Conservation (phyloP, 768 basidiomycete genomes). For the Termitomyces sp. region DNA sequence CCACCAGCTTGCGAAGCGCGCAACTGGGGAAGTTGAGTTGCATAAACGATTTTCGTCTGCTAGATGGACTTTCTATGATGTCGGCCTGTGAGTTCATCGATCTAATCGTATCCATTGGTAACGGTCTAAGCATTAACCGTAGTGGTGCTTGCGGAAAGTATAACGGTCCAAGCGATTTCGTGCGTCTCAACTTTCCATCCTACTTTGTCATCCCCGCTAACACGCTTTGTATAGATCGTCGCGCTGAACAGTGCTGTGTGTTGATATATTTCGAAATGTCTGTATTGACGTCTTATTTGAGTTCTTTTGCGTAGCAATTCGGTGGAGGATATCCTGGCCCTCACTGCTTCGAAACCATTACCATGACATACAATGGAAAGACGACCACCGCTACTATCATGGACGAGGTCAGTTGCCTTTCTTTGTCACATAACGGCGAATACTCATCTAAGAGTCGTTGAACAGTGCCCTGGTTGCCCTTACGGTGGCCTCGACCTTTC, state of each 20-base stretch:
- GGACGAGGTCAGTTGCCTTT: conserved; percentile 48
- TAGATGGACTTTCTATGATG: conserved; percentile 57
- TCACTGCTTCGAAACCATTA: conserved; percentile 59
- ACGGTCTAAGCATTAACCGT: neutral
- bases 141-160: conserved; percentile 57
- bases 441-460: conserved; percentile 7
- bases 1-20: conserved; percentile 48
- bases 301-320: conserved; percentile 39
- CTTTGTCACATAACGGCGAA: neutral
- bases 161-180: conserved; percentile 42
- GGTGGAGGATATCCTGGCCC: conserved; percentile 64
- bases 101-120: neutral
- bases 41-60: conserved; percentile 37
- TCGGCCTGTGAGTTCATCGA: conserved; percentile 42
- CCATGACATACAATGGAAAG: conserved; percentile 61
- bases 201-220: neutral
- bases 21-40: conserved; percentile 38
- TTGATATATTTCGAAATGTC: neutral
- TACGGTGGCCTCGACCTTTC: conserved; percentile 60
- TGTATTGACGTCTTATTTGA: neutral
- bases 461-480: conserved; percentile 64
- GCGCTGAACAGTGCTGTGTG: conserved; percentile 46
- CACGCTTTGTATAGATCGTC: conserved; percentile 41
- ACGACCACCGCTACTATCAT: conserved; percentile 55
- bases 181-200: conserved; percentile 24